Conservation (phyloP, 2,329 filamentous ascomycete species). For the Alternaria viburni region DNA sequence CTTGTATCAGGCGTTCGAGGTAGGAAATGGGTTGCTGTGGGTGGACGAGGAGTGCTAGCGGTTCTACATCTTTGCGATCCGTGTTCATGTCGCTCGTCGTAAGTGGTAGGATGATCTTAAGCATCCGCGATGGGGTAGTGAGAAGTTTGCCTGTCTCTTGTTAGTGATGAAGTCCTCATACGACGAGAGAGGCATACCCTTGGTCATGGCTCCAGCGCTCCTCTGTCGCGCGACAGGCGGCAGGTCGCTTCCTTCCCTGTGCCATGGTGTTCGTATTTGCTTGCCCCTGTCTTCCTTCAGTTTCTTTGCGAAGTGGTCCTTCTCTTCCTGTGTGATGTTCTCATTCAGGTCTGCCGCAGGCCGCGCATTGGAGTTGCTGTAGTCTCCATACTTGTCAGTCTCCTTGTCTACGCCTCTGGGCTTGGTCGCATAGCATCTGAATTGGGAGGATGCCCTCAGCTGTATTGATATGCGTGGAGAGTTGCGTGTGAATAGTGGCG, state of each 20-base stretch:
- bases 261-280: slow-evolving; percentile 70
- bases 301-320: slow-evolving; percentile 52
- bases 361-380: slow-evolving; percentile 42
- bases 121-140: slow-evolving; percentile 78
- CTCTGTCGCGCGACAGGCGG: slow-evolving; percentile 62
- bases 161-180: slow-evolving; percentile 6
- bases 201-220: slow-evolving; percentile 67
- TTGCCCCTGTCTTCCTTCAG: slow-evolving; percentile 59
- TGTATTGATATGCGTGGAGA: background rate
- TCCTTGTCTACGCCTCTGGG: slow-evolving; percentile 9
- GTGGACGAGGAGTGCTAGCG: slow-evolving; percentile 82
- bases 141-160: slow-evolving; percentile 69
- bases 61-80: slow-evolving; percentile 76
- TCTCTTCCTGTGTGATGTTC: slow-evolving; percentile 54
- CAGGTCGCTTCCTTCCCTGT: slow-evolving; percentile 64
- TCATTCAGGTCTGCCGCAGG: slow-evolving; percentile 52
- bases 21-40: slow-evolving; percentile 92
- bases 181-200: slow-evolving; percentile 54
- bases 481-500: slow-evolving; percentile 7
- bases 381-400: slow-evolving; percentile 23
- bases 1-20: slow-evolving; percentile 85
- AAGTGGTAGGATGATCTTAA: slow-evolving; percentile 81
- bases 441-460: background rate
- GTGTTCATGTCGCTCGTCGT: slow-evolving; percentile 65
- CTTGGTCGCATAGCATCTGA: slow-evolving; percentile 1